Conservation (phyloP, 2,329 filamentous ascomycete species). For the Didymella keratinophila region DNA sequence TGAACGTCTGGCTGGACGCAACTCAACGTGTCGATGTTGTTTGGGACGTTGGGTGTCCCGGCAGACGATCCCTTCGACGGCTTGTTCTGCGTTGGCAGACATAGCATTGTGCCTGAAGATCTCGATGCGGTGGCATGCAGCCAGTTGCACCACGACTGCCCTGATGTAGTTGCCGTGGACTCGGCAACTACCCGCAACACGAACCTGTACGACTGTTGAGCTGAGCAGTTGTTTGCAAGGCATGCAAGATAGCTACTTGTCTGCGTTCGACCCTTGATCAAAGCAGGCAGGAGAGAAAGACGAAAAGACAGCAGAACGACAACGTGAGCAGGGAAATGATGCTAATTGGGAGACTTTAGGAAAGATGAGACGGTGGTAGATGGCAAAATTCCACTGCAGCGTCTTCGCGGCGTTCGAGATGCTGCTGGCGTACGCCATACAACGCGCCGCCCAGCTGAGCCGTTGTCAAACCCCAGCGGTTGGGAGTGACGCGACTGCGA, state of each 20-base stretch:
- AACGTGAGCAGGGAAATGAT: neutral
- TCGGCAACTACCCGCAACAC: neutral
- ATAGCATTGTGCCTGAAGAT: constrained; percentile 21
- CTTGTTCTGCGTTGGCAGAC: constrained; percentile 11
- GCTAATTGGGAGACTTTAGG: neutral
- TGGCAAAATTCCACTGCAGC: neutral
- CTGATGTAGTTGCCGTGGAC: constrained; percentile 9
- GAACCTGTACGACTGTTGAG: constrained; percentile 10
- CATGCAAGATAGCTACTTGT: neutral
- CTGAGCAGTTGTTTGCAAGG: neutral
- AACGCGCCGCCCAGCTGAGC: constrained; percentile 16
- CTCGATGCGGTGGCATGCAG: constrained; percentile 15
- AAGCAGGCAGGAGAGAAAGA: neutral
- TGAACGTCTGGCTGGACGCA: constrained; percentile 6
- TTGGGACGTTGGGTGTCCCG: constrained; percentile 7
- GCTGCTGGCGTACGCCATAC: constrained; percentile 3
- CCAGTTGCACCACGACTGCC: constrained; percentile 12
- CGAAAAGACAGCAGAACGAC: neutral
- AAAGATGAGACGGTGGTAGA: neutral
- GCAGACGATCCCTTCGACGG: constrained; percentile 3
- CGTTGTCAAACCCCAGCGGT: constrained; percentile 18
- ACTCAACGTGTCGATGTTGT: constrained; percentile 8
- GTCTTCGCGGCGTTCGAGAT: neutral
- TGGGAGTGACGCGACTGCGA: constrained; percentile 18
- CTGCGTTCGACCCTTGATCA: neutral